phyloP scores from a whole-genome alignment of 2,329 filamentous ascomycete species.

The Decorospora gaudefroyi region DNA sequence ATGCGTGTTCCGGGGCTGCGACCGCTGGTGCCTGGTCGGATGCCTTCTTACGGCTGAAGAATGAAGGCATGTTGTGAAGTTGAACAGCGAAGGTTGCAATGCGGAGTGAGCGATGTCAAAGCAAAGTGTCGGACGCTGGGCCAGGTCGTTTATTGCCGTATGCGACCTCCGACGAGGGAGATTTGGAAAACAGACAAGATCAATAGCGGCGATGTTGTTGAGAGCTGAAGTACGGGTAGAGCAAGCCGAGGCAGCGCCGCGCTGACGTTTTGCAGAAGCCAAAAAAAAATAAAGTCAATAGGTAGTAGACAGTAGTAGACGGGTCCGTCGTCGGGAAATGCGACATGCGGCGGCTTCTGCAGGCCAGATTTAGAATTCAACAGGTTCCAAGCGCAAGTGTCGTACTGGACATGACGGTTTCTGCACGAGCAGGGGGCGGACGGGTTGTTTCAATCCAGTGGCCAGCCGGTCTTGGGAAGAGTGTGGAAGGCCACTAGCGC shows the following conservation, averaged over 20 bases:
- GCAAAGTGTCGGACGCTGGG: constrained; percentile 4
- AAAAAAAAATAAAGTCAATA: too few species aligned
- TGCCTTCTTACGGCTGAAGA: constrained; percentile 15
- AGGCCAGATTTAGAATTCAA: constrained; percentile 15
- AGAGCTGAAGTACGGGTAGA: constrained; percentile 12
- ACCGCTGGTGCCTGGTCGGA: constrained; percentile 1
- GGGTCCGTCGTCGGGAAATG: constrained; percentile 9
- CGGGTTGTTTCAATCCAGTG: constrained; percentile 3
- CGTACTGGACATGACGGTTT: constrained; percentile 1
- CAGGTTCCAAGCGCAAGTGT: constrained; percentile 5
- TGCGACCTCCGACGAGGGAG: neutral
- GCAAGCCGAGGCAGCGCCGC: constrained; percentile 8
- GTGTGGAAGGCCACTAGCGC: constrained; percentile 3
- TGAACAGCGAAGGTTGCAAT: neutral
- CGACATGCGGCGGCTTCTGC: constrained; percentile 7
- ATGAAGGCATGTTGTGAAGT: constrained; percentile 8
- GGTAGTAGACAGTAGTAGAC: constrained; percentile 14
- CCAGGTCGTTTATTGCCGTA: constrained; percentile 16
- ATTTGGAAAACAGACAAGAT: neutral
- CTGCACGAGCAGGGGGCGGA: constrained; percentile 14
- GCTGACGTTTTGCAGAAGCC: constrained; percentile 12
- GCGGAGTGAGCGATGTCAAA: neutral
- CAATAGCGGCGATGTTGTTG: constrained; percentile 4
- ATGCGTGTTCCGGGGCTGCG: neutral
- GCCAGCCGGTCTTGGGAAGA: constrained; percentile 1